Evolutionary conservation across 371 early-diverging fungal species (phyloP).

Genomic region (Mucor racemosus): DNA sequence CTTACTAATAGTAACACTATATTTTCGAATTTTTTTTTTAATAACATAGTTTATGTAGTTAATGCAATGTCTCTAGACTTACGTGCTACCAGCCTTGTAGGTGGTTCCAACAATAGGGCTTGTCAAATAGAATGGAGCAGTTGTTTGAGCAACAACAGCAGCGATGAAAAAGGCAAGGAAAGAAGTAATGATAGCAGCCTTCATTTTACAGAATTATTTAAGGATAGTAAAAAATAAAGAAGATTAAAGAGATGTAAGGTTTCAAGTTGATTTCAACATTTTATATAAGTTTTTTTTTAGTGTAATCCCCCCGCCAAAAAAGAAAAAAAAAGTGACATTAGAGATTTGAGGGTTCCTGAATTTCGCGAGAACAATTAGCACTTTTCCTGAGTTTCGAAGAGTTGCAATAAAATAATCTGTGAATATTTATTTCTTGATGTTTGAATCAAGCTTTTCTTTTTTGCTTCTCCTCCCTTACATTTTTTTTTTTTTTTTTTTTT

Average conservation of each 20-base stretch:
- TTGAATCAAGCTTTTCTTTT: neutral
- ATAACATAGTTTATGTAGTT: too few relatives aligned
- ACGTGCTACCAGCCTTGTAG: slow-evolving; percentile 30
- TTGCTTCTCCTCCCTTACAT: neutral
- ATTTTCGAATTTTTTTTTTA: too few relatives aligned
- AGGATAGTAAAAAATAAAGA: neutral
- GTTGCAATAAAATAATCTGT: neutral
- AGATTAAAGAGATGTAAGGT: neutral
- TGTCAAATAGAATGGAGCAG: slow-evolving; percentile 33
- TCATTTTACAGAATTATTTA: neutral
- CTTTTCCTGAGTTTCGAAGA: slow-evolving; percentile 6
- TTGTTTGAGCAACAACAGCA: slow-evolving; percentile 24
- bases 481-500: neutral
- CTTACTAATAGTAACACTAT: slow-evolving; percentile 24
- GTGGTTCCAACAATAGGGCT: slow-evolving; percentile 27
- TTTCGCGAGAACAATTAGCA: neutral
- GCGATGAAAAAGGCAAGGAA: slow-evolving; percentile 18
- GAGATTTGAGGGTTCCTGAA: slow-evolving; percentile 4
- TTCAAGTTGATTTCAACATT: neutral
- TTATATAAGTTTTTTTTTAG: neutral
- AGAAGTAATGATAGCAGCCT: slow-evolving; percentile 1
- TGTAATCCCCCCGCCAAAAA: neutral
- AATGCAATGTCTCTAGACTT: slow-evolving; percentile 12
- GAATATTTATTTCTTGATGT: neutral
- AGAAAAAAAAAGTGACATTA: slow-evolving; percentile 5